Percentiles rank a stretch among this genome's conserved stretches.
Evolutionary conservation across 2,329 filamentous ascomycete genomes (phyloP).

Genomic region (Alternaria triticina): DNA sequence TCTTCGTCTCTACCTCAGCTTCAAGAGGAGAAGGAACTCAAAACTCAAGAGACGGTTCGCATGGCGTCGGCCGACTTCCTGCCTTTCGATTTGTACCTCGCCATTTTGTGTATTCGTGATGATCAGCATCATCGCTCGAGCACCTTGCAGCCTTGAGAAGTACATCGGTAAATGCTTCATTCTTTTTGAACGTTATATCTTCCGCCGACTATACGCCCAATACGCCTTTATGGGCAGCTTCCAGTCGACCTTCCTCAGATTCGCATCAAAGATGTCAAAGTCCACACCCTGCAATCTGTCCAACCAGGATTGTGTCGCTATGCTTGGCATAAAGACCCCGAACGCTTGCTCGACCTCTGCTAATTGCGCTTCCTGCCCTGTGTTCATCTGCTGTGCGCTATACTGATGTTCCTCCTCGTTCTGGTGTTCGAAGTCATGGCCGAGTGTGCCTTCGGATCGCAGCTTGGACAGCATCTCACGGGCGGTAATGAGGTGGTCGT

Average conservation of each 20-base stretch:
- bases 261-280: constrained; percentile 79
- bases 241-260: constrained; percentile 74
- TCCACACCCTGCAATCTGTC: constrained; percentile 77
- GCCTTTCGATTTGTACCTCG: not conserved
- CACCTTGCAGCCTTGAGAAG: rapidly evolving
- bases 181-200: constrained; percentile 41
- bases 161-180: not conserved
- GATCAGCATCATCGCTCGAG: not conserved
- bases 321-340: constrained; percentile 78
- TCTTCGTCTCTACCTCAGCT: no score
- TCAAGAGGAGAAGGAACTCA: no score
- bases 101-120: not conserved
- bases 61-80: not conserved
- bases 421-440: constrained; percentile 88
- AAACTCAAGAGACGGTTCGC: no score
- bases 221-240: constrained; percentile 82
- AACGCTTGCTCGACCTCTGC: constrained; percentile 72
- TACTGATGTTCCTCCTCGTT: constrained; percentile 73
- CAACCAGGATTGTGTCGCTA: constrained; percentile 80
- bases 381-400: constrained; percentile 45
- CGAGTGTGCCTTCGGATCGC: constrained; percentile 73
- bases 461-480: constrained; percentile 88
- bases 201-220: constrained; percentile 63
- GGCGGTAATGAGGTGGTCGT: constrained; percentile 93
- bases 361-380: constrained; percentile 45